A percentile compares a stretch with the other conserved stretches of the same genome.
Evolutionary conservation across 2,329 filamentous ascomycete genomes (phyloP).

Genomic region (Fonsecaea multimorphosa): DNA sequence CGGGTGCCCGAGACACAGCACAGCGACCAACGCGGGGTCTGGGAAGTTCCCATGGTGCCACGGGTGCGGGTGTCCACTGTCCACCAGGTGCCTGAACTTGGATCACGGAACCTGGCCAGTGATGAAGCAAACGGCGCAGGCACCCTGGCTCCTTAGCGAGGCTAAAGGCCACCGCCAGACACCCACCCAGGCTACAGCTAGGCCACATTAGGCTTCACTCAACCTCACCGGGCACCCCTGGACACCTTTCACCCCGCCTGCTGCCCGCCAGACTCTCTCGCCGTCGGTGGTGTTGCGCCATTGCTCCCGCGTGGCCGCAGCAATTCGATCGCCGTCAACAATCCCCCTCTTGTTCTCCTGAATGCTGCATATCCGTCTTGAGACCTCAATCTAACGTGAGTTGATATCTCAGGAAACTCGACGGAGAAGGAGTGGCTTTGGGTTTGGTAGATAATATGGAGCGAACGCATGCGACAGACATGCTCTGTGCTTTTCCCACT

Average conservation of each 20-base stretch:
- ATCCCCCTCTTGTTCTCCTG: slow-evolving; percentile 20
- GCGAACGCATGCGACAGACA: background rate
- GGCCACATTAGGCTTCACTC: background rate
- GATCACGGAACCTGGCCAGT: slow-evolving; percentile 2
- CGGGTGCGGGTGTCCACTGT: too few relatives aligned
- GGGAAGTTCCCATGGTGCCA: background rate
- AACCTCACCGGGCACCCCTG: background rate
- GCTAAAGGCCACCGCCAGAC: slow-evolving; percentile 1
- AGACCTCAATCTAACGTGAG: slow-evolving; percentile 20
- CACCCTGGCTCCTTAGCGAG: background rate
- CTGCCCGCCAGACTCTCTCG: slow-evolving; percentile 5
- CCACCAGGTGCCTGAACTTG: background rate
- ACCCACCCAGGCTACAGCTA: background rate
- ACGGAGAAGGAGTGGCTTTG: background rate
- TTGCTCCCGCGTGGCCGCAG: slow-evolving; percentile 13
- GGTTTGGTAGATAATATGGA: slow-evolving; percentile 12
- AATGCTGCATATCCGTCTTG: slow-evolving; percentile 23
- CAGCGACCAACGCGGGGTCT: background rate
- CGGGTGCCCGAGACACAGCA: background rate
- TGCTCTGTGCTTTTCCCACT: slow-evolving; percentile 9
- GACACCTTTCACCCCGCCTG: background rate
- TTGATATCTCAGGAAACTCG: slow-evolving; percentile 2
- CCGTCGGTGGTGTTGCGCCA: slow-evolving; percentile 14
- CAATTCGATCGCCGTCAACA: slow-evolving; percentile 6
- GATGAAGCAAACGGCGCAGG: slow-evolving; percentile 1